These are phyloP conservation scores for Penicillium sp. DNA, from an alignment of 2,329 filamentous ascomycete genomes.

Conservation along the genomic window DNA sequence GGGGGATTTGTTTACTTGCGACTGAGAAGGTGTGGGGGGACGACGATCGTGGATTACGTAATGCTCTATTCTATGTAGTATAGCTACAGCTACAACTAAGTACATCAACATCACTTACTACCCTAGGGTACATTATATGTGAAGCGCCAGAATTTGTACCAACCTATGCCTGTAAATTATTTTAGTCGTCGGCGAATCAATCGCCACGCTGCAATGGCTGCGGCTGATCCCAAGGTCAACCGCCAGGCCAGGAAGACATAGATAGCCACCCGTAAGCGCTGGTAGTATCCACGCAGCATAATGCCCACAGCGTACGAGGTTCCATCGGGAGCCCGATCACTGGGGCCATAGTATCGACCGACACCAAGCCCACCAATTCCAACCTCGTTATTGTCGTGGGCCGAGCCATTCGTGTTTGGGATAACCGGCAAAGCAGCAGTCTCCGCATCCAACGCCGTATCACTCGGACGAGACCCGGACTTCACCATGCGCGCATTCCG, in stretches of 20 bases:
- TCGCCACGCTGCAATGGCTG: conserved; percentile 34
- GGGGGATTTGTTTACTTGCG: conserved; percentile 16
- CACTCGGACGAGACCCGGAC: conserved; percentile 29
- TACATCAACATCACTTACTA: too few species aligned
- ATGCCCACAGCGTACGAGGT: conserved; percentile 45
- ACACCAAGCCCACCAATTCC: conserved; percentile 45
- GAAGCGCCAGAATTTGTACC: too few species aligned
- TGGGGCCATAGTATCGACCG: conserved; percentile 36
- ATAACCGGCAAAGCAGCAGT: conserved; percentile 38
- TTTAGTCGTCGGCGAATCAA: conserved; percentile 26
- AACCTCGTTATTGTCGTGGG: conserved; percentile 39
- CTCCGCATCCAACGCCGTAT: conserved; percentile 38
- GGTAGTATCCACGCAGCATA: conserved; percentile 50
- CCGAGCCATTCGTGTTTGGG: conserved; percentile 8
- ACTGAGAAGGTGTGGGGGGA: too few species aligned
- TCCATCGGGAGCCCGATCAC: conserved; percentile 28
- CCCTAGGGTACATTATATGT: too few species aligned
- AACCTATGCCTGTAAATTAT: conserved; percentile 4
- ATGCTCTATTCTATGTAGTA: too few species aligned
- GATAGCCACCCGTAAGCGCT: conserved; percentile 43
- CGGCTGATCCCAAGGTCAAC: conserved; percentile 34
- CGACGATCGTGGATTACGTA: too few species aligned
- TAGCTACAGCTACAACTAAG: too few species aligned
- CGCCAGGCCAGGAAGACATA: conserved; percentile 46
- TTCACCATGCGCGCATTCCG: conserved; percentile 49